Percentiles rank a stretch among this genome's conserved stretches.
These are phyloP conservation scores for Amylocarpus encephaloides DNA, from an alignment of 2,329 filamentous ascomycete genomes.

Conservation along the genomic window DNA sequence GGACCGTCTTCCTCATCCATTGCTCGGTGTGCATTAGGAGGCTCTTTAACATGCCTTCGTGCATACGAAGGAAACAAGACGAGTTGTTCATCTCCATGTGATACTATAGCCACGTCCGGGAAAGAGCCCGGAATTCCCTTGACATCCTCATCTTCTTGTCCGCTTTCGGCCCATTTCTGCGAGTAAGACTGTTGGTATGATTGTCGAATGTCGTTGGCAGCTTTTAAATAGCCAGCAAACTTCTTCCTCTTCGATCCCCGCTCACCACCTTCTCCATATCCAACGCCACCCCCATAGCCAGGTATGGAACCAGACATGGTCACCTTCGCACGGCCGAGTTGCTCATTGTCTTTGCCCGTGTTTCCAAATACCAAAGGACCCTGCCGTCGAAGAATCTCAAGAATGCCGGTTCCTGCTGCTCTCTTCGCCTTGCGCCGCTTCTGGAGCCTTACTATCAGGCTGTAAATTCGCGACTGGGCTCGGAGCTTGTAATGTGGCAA, in stretches of 20 bases:
- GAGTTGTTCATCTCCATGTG: conserved; percentile 82
- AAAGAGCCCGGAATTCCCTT: conserved; percentile 66
- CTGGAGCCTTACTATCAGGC: conserved; percentile 62
- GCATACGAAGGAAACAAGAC: conserved; percentile 93
- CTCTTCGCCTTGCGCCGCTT: conserved; percentile 43
- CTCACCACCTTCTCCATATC: conserved; percentile 39
- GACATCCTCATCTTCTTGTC: conserved; percentile 37
- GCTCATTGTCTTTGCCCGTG: conserved; percentile 33
- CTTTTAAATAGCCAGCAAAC: conserved; percentile 66
- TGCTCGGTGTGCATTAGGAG: conserved; percentile 33
- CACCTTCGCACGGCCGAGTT: conserved; percentile 20
- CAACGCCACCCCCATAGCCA: conserved; percentile 25
- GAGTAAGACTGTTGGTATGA: conserved; percentile 52
- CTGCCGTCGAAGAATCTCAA: conserved; percentile 25
- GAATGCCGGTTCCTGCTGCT: conserved; percentile 29
- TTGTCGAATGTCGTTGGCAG: conserved; percentile 66
- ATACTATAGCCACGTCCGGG: conserved; percentile 74
- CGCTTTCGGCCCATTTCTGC: conserved; percentile 40
- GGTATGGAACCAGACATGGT: conserved; percentile 32
- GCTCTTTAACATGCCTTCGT: conserved; percentile 39
- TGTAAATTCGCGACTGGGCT: conserved; percentile 71
- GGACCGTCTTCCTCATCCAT: conserved; percentile 37
- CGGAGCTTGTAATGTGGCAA: conserved; percentile 64
- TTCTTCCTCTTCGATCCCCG: conserved; percentile 70
- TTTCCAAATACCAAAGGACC: conserved; percentile 31